Evolutionary conservation across 345 rosid genomes (phyloP).

Genomic region (Cardamine chenopodiifolia): DNA sequence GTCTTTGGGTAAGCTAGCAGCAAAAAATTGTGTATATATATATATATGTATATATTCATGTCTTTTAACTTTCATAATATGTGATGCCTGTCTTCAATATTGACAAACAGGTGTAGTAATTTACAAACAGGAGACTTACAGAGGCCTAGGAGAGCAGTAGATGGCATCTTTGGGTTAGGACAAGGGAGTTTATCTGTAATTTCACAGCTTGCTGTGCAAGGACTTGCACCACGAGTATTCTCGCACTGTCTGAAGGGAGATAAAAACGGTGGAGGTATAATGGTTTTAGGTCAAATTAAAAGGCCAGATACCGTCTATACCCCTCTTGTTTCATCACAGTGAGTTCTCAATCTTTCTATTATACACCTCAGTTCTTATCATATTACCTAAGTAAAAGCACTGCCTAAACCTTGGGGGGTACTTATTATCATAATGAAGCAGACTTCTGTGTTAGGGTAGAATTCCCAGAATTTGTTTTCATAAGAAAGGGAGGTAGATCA

Average conservation of each 20-base stretch:
- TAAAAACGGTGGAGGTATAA: constrained; percentile 75
- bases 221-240: constrained; percentile 74
- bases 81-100: constrained; percentile 26
- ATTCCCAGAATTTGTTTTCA: neutral
- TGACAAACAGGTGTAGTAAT: constrained; percentile 74
- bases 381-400: neutral
- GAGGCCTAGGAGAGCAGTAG: constrained; percentile 81
- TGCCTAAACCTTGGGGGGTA: neutral
- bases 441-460: constrained; percentile 2
- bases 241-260: constrained; percentile 92
- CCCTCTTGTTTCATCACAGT: constrained; percentile 86
- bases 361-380: neutral
- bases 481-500: constrained; percentile 2
- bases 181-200: constrained; percentile 80
- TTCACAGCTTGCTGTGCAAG: constrained; percentile 81
- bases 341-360: constrained; percentile 40
- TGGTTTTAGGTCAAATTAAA: constrained; percentile 91
- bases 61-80: neutral
- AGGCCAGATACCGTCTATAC: constrained; percentile 89
- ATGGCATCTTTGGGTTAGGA: constrained; percentile 95
- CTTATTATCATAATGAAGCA: constrained; percentile 6
- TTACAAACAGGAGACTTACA: constrained; percentile 75
- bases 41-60: neutral
- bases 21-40: neutral
- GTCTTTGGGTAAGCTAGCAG: constrained; percentile 78